A percentile compares a stretch with the other conserved stretches of the same genome.
phyloP scores from a whole-genome alignment of 2,329 filamentous ascomycete species.

The Colletotrichum karsti region DNA sequence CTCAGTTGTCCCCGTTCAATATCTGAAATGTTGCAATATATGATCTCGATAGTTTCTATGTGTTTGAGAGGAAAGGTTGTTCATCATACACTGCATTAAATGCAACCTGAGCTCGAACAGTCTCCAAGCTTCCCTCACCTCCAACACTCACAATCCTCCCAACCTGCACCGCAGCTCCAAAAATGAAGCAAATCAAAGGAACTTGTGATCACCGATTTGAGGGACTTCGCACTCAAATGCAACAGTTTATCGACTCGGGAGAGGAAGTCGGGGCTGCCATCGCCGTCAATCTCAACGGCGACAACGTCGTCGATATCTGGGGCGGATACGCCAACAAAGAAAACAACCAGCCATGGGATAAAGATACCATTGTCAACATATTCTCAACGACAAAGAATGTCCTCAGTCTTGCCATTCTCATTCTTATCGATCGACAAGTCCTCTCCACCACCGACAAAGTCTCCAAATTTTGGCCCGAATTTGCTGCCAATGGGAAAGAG shows the following conservation, averaged over 20 bases:
- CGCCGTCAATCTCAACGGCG: slow-evolving; percentile 47
- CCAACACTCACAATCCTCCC: too few relatives aligned
- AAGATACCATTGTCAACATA: slow-evolving; percentile 47
- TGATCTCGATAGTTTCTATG: too few relatives aligned
- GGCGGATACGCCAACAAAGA: slow-evolving; percentile 45
- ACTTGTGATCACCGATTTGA: slow-evolving; percentile 44
- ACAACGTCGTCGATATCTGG: slow-evolving; percentile 53
- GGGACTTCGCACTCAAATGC: slow-evolving; percentile 41
- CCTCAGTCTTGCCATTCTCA: slow-evolving; percentile 43
- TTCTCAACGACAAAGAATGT: slow-evolving; percentile 51
- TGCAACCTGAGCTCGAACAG: too few relatives aligned
- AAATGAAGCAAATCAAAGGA: slow-evolving; percentile 36
- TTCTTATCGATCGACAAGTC: slow-evolving; percentile 47
- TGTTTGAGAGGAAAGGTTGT: too few relatives aligned
- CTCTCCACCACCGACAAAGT: slow-evolving; percentile 46
- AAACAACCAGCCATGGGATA: slow-evolving; percentile 41
- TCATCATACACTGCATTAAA: too few relatives aligned
- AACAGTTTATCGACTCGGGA: slow-evolving; percentile 42
- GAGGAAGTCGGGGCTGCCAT: slow-evolving; percentile 54
- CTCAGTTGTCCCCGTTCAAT: too few relatives aligned
- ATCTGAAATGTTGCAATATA: too few relatives aligned
- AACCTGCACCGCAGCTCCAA: not conserved
- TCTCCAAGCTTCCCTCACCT: too few relatives aligned
- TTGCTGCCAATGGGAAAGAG: slow-evolving; percentile 49
- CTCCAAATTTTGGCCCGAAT: slow-evolving; percentile 54